phyloP scores from a whole-genome alignment of 768 basidiomycete species.

The Tephrocybe sp. region DNA sequence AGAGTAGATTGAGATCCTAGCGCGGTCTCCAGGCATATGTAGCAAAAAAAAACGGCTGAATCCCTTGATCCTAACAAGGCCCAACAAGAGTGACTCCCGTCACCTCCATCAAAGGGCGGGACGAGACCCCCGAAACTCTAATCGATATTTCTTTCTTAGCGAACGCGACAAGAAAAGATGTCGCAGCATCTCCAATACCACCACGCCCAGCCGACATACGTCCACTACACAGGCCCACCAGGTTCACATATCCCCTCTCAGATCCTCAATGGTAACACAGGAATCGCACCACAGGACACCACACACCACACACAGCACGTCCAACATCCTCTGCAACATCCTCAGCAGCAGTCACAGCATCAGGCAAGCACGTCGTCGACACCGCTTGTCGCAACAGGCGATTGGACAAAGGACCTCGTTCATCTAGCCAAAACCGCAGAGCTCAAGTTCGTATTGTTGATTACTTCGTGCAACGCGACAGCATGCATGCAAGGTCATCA shows the following conservation, averaged over 20 bases:
- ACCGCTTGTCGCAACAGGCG: conserved; percentile 75
- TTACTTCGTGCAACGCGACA: neutral
- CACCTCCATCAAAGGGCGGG: conserved; percentile 10
- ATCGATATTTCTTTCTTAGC: conserved; percentile 26
- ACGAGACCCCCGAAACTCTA: conserved; percentile 39
- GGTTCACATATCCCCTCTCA: conserved; percentile 17
- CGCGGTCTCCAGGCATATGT: no score
- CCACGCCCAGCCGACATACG: conserved; percentile 31
- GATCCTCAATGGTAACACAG: conserved; percentile 16
- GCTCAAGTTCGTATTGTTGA: conserved; percentile 62
- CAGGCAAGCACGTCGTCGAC: conserved; percentile 27
- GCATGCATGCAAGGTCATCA: conserved; percentile 1
- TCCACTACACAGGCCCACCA: conserved; percentile 35
- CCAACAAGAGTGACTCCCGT: conserved; percentile 8
- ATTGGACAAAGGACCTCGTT: conserved; percentile 85
- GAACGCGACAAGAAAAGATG: conserved; percentile 31
- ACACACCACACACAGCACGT: conserved; percentile 22
- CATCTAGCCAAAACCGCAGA: conserved; percentile 86
- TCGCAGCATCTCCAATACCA: conserved; percentile 40
- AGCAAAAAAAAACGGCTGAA: neutral
- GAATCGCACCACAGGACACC: conserved; percentile 27
- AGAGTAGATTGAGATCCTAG: no score
- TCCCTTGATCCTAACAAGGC: conserved; percentile 3
- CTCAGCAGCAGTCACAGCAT: conserved; percentile 24
- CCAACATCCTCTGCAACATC: conserved; percentile 20